These are phyloP conservation scores for Haplographium delicatum DNA, from an alignment of 495 filamentous ascomycete species.

Conservation along the genomic window DNA sequence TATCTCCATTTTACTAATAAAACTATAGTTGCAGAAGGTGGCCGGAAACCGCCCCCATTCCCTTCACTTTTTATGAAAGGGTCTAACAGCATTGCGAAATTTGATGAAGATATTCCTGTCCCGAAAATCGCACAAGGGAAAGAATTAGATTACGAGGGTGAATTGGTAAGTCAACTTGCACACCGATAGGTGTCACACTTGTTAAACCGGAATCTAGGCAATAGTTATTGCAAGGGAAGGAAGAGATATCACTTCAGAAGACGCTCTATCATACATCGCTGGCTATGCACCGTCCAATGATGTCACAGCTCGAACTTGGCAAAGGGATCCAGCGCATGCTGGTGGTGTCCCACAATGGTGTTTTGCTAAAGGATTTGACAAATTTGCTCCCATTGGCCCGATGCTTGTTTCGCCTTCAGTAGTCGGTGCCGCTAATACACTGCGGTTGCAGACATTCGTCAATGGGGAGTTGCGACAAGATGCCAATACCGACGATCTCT, in stretches of 20 bases:
- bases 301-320: slow-evolving; percentile 39
- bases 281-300: slow-evolving; percentile 44
- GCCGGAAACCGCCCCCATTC: slow-evolving; percentile 38
- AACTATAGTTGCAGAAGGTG: slow-evolving; percentile 46
- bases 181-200: background rate
- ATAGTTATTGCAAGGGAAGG: background rate
- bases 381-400: slow-evolving; percentile 41
- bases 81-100: too few species aligned
- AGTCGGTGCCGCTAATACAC: too few species aligned
- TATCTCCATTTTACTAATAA: too few species aligned
- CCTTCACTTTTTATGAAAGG: slow-evolving; percentile 50
- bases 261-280: slow-evolving; percentile 34
- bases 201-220: background rate
- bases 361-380: slow-evolving; percentile 34
- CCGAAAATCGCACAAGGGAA: background rate
- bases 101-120: too few species aligned
- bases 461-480: slow-evolving; percentile 15
- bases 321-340: slow-evolving; percentile 22
- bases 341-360: slow-evolving; percentile 19
- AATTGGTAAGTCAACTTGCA: background rate
- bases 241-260: slow-evolving; percentile 27
- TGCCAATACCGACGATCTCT: slow-evolving; percentile 14
- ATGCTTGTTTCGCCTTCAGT: slow-evolving; percentile 28
- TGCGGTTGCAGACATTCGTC: too few species aligned
- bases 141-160: background rate